Conservation (phyloP, 768 basidiomycete species). For the Galerina marginata region DNA sequence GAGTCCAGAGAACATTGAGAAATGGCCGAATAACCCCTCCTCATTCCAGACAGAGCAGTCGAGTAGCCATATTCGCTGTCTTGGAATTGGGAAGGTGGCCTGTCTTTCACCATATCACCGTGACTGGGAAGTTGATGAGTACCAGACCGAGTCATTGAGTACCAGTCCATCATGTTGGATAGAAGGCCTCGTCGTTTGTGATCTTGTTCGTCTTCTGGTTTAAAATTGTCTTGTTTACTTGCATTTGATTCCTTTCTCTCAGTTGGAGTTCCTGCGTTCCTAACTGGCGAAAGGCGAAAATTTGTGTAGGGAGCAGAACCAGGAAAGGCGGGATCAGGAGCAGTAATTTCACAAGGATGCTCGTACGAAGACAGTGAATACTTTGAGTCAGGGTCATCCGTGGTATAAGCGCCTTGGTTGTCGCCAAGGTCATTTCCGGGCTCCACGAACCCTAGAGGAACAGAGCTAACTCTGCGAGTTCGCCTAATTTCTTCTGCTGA, state of each 20-base stretch:
- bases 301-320: slow-evolving; percentile 16
- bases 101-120: slow-evolving; percentile 1
- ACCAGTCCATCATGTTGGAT: slow-evolving; percentile 58
- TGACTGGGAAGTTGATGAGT: slow-evolving; percentile 24
- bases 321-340: slow-evolving; percentile 52
- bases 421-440: background rate
- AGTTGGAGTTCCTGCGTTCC: background rate
- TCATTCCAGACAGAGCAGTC: slow-evolving; percentile 24
- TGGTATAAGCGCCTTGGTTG: background rate
- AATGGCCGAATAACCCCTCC: slow-evolving; percentile 48
- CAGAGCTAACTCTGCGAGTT: slow-evolving; percentile 7
- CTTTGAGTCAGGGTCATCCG: slow-evolving; percentile 37
- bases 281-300: background rate
- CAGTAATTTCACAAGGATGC: slow-evolving; percentile 65
- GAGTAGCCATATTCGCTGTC: slow-evolving; percentile 13
- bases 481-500: background rate
- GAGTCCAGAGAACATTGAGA: slow-evolving; percentile 49
- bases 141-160: slow-evolving; percentile 43
- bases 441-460: background rate
- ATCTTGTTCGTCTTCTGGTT: slow-evolving; percentile 25
- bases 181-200: slow-evolving; percentile 51
- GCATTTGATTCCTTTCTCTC: background rate
- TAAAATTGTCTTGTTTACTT: slow-evolving; percentile 11
- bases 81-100: slow-evolving; percentile 1
- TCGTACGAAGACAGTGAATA: slow-evolving; percentile 60